Base-by-base conservation (phyloP, 768 basidiomycete genomes). In the Gyrodon lividus region DNA sequence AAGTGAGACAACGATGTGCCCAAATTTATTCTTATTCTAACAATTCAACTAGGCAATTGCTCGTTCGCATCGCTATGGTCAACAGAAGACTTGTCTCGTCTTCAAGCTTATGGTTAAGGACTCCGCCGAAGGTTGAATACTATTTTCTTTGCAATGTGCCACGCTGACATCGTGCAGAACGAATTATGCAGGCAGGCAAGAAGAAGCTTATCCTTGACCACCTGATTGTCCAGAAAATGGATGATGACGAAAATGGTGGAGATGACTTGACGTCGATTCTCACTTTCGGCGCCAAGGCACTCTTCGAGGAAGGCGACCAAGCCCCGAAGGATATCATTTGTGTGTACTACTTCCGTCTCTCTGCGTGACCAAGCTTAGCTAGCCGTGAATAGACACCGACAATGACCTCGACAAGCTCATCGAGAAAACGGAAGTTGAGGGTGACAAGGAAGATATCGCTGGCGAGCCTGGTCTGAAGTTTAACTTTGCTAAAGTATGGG, bases 31-130 rank as follows among this genome's bases (percentile, higher is more conserved):
- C 20, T 0, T 28, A 14, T 20, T 39, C 54, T 60, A n/a, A 63
- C 46, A 13, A 13, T 43, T 22, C 42, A 47, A 54, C 3, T 61
- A 98, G 87, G 97, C 97, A 30, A 98, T 99, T 51, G 86, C 95
- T 19, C 85, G 97, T 45, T 84, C 93, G 22, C 92, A 98, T 74
- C 83, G 97, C 48, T 98, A 87, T 64, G 97, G 97, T 2, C 97
- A 98, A 71, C 82, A 83, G 70, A 98, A 97, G 64, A 92, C 90
- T 6, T 94, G 93, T 54, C 76, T 96, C 39, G 93, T 96, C 22
- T 96, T 98, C 77, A 98, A 96, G 65, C 71, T 99, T 37, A 93
- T 98, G 91, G 83, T 92, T 48, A 96, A 96, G 68, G 86, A 88
- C 50, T 92, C 93, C 6, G 92, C 95, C 10, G 92, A 95, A 79